Base-by-base conservation (phyloP, 2,329 filamentous ascomycete species). In the Calcarisporium arbuscula region DNA sequence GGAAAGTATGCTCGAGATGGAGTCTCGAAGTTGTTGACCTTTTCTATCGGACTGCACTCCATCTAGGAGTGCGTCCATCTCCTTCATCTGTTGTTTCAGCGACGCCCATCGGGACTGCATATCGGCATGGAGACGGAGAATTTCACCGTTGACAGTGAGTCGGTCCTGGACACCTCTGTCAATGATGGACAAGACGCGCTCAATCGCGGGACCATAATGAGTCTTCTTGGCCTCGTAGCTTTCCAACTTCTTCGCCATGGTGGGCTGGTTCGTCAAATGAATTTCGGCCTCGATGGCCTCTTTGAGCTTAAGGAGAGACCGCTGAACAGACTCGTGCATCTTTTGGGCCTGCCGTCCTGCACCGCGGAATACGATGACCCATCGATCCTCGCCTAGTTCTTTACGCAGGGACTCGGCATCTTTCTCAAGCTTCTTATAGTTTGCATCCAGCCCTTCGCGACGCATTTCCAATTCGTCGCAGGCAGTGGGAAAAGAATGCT, bases 81-180 rank as follows among this genome's bases (percentile, higher is more conserved):
- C 82, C 39, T 68, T 73, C 65, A 92, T 90, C 42, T 85, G 77
- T 11, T 73, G 70, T 52, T 88, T 86, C 33, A 95, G 65, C 5
- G 76, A 73, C 44, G 82, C 75, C 77, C 89, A 94, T 49, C 82
- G 81, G n/a, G 77, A 70, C 51, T 87, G 81, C 65, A 95, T 83
- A 49, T 96, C 89, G 6, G 79, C 76, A 50, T 95, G 82, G 20
- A 96, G 68, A 28, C 88, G 78, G 19, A 96, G 61, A 42, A 96
- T 92, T 60, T 96, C 92, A 28, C 92, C 92, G 53, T 98, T 96
- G 36, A 96, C 87, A 0, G 92, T 96, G 32, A 95, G 68, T n/a
- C 92, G 79, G 52, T 96, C 88, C 54, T 85, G 85, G 51, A 96
- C 83, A n/a, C 92, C 92, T 54, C 87, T 90, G 48, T 95, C 87